Conservation (phyloP, 805 yeast genomes). For the Monosporozyma aquatica region DNA sequence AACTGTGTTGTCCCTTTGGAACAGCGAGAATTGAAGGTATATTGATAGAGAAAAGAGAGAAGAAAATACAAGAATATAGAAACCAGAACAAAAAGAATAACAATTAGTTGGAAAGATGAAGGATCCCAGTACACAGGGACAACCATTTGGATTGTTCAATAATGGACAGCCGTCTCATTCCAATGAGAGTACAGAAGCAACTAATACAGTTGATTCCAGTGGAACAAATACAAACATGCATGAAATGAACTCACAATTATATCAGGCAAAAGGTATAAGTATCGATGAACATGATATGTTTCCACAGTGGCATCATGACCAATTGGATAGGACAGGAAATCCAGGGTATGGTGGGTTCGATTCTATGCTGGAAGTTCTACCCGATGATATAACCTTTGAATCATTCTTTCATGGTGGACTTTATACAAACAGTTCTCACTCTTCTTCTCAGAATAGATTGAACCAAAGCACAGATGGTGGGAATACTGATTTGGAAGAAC, state of each 20-base stretch:
- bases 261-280: neutral
- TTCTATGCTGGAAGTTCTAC: conserved; percentile 29
- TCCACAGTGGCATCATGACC: neutral
- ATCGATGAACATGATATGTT: neutral
- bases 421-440: neutral
- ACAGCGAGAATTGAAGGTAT: too few relatives aligned
- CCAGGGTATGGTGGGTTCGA: conserved; percentile 18
- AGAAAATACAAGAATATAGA: too few relatives aligned
- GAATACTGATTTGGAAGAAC: too few relatives aligned
- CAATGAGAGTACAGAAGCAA: too few relatives aligned
- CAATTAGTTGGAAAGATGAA: neutral
- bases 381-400: conserved; percentile 25
- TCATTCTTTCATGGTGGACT: conserved; percentile 6
- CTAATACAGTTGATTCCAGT: too few relatives aligned
- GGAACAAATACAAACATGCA: too few relatives aligned
- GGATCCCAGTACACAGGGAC: conserved; percentile 1
- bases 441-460: neutral
- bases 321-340: neutral
- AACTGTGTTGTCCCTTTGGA: too few relatives aligned
- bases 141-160: conserved; percentile 1
- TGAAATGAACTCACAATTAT: too few relatives aligned
- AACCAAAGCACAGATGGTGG: too few relatives aligned
- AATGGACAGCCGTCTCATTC: neutral
- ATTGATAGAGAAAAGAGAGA: too few relatives aligned
- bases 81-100: neutral